Base-by-base conservation (phyloP, 352 stramenopile species). In the Phytophthora cryptogea region DNA sequence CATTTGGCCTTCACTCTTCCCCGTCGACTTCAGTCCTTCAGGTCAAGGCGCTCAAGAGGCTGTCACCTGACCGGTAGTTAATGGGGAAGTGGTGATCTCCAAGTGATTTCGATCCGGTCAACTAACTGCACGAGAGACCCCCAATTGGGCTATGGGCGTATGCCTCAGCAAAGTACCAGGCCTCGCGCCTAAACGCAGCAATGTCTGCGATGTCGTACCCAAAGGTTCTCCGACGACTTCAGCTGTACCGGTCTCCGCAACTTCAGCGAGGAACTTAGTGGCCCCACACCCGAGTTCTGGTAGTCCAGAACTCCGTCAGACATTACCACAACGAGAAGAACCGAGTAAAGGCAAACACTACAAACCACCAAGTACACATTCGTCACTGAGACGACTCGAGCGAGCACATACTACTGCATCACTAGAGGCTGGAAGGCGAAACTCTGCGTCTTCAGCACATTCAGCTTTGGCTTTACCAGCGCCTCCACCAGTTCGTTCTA, bases 161-260 rank as follows among this genome's bases (percentile, higher is more conserved):
- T 66, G 50, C 59, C 52, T 52, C 43, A 66, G 59, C 37, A 66
- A 66, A 33, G 37, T 48, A 35, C 59, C 50, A 10, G n/a, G 26
- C 36, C 14, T 56, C 14, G 39, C 26, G 20, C 49, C 49, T 32
- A 57, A 27, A 45, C 37, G 36, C 31, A 61, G 42, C 16, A 50
- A 47, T 16, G 59, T 46, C n/a, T 44, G 59, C 31, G 43, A 48
- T 32, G 32, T 66, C 20, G 17, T 52, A 4, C 49, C 43, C 17
- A 52, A 56, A 13, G 28, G 14, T 2, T 56, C 50, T 5, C 59
- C 59, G 4, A 62, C 59, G 8, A 20, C 32, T 11, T 45, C 36
- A 9, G 14, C 51, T 8, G 26, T 66, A 0, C 49, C 33, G 14
- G 35, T 14, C 20, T 32, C 32, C 26, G 39, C 47, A 36, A 20